These are phyloP conservation scores for Fusarium pseudonygamai DNA, from an alignment of 2,329 filamentous ascomycete genomes.

Conservation along the genomic window DNA sequence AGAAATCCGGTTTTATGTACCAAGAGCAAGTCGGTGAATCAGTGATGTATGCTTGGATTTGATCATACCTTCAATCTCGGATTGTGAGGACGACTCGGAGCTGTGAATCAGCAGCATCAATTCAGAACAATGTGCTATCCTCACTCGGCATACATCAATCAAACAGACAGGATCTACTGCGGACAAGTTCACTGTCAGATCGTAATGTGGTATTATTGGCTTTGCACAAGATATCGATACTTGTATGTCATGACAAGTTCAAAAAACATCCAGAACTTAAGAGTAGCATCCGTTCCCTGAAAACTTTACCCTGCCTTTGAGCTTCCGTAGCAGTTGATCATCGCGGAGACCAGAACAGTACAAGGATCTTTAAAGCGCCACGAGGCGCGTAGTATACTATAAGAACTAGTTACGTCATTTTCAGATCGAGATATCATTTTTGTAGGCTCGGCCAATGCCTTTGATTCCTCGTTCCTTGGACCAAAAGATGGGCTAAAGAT, in stretches of 20 bases:
- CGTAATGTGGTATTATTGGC: background rate
- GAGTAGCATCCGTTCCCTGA: no score
- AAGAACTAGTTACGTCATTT: no score
- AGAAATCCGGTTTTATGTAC: background rate
- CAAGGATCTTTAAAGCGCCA: no score
- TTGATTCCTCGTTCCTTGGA: background rate
- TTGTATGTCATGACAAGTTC: rapidly evolving
- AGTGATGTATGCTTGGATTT: background rate
- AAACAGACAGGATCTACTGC: background rate
- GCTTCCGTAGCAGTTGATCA: background rate
- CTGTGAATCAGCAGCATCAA: background rate
- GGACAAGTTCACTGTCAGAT: background rate
- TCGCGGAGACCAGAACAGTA: rapidly evolving
- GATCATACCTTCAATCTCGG: background rate
- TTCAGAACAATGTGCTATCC: background rate
- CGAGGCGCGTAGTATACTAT: rapidly evolving
- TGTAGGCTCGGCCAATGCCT: background rate
- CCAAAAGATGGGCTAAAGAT: background rate
- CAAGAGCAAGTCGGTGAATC: background rate
- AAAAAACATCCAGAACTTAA: background rate
- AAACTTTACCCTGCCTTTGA: no score
- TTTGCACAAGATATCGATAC: no score
- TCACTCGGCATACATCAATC: background rate
- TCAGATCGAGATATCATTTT: rapidly evolving
- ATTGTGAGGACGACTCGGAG: background rate